Base-by-base conservation (phyloP, 2,329 filamentous ascomycete species). In the Epichloe hybrida region DNA sequence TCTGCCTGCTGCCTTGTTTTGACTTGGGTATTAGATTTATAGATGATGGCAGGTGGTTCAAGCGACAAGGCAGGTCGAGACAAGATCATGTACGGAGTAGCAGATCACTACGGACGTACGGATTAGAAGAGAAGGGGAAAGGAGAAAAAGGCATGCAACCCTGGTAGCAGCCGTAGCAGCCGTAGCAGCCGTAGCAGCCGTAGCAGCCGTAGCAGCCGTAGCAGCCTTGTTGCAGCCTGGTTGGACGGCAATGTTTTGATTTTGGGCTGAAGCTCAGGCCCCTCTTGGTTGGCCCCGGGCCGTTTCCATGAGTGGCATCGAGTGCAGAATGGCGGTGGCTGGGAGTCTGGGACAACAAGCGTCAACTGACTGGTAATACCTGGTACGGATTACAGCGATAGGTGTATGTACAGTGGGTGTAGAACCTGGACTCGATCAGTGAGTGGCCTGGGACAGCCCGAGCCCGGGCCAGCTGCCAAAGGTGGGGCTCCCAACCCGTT, bases 211-310 rank as follows among this genome's bases (percentile, higher is more conserved):
- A 20, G 34, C 21, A 36, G 43, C 39, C 11, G 35, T 27, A 27
- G 27, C 27, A 27, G 27, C 27, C 27, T 31, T 3, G 27, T 31
- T 31, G 34, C 21, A 36, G 43, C 39, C 13, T 44, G 35, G 44
- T 21, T 47, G 45, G 40, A 48, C n/a, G 49, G 40, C 39, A 48
- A 48, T 46, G 51, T 51, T 53, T 48, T 53, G 49, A 49, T 53
- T 49, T 51, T 51, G 52, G 52, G 52, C 52, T 35, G 45, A 45
- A 44, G 49, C 48, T 51, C 49, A 51, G 52, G 46, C 34, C 35
- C 31, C 3, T 31, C 31, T 27, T 42, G 45, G 40, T 44, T 47
- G 23, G 37, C 36, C 47, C n/a, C 31, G 4, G 23, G 42, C 48
- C 13, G 48, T 44, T 21, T 49, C 34, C 48, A 45, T 13, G 27